These are phyloP conservation scores for Cladosporium sp. DNA, from an alignment of 2,329 filamentous ascomycete genomes.

Conservation along the genomic window DNA sequence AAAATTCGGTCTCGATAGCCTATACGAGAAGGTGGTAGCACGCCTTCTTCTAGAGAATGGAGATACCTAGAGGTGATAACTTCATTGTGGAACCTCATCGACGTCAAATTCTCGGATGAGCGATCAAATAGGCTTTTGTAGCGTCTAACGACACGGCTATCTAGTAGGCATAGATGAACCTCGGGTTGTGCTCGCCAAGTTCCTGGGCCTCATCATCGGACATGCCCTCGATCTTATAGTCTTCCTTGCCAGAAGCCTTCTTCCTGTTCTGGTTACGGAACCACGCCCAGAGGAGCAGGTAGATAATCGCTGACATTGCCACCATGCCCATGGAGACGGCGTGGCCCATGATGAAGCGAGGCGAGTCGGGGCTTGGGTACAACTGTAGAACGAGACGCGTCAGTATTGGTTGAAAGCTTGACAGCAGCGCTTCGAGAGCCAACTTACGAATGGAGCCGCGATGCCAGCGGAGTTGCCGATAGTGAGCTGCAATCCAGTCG, in stretches of 20 bases:
- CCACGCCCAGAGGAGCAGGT: slow-evolving; percentile 14
- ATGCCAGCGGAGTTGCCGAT: slow-evolving; percentile 66
- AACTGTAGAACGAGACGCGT: slow-evolving; percentile 25
- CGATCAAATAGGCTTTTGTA: too few relatives aligned
- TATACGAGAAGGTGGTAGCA: too few relatives aligned
- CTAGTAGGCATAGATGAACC: slow-evolving; percentile 33
- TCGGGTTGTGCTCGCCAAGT: slow-evolving; percentile 41
- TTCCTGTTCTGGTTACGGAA: slow-evolving; percentile 34
- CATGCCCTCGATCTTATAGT: slow-evolving; percentile 35
- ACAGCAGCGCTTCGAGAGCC: neutral
- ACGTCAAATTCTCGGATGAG: too few relatives aligned
- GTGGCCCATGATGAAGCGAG: slow-evolving; percentile 46
- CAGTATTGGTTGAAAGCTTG: neutral
- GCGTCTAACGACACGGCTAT: too few relatives aligned
- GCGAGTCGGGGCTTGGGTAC: slow-evolving; percentile 40
- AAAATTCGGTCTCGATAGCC: too few relatives aligned
- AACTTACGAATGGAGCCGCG: slow-evolving; percentile 38
- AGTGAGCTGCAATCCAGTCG: slow-evolving; percentile 64
- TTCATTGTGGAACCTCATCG: too few relatives aligned
- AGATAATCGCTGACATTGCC: slow-evolving; percentile 31
- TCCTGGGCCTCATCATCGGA: slow-evolving; percentile 38
- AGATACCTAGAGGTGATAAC: too few relatives aligned
- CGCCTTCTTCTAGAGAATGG: too few relatives aligned
- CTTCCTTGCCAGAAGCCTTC: slow-evolving; percentile 35
- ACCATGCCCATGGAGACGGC: slow-evolving; percentile 48